phyloP scores from a whole-genome alignment of 108 stramenopile species.

The Skeletonema menzelii region DNA sequence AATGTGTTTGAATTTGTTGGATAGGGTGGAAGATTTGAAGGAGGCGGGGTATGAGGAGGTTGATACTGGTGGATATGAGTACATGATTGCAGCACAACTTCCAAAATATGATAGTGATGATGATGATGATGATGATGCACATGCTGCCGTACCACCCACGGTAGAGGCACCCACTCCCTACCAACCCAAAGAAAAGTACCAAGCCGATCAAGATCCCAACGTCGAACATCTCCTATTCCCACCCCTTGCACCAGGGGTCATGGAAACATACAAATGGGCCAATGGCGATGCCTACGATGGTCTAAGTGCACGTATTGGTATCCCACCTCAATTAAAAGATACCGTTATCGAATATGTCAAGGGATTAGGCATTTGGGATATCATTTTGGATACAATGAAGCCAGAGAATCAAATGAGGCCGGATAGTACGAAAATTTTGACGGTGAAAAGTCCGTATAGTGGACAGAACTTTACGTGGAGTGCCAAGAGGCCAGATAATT shows the following conservation, averaged over 20 bases:
- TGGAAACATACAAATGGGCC: conserved; percentile 4
- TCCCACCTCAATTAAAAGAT: neutral
- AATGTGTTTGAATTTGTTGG: neutral
- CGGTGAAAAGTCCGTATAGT: conserved; percentile 1
- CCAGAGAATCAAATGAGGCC: neutral
- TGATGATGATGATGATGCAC: neutral
- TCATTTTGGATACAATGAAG: neutral
- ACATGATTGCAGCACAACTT: conserved; percentile 2
- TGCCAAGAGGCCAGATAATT: neutral
- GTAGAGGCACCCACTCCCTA: neutral
- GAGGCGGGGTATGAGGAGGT: neutral
- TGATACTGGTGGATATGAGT: neutral
- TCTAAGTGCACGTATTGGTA: neutral
- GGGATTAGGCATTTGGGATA: conserved; percentile 1
- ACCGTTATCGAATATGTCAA: neutral
- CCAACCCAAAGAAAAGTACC: neutral
- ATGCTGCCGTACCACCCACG: neutral
- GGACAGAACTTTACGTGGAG: conserved; percentile 5
- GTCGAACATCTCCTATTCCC: neutral
- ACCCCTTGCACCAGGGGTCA: neutral
- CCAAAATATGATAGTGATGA: neutral
- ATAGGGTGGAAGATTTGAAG: neutral
- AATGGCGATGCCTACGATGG: conserved; percentile 5
- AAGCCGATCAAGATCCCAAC: neutral
- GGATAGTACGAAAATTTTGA: neutral